Base-by-base conservation (phyloP, 2,329 filamentous ascomycete genomes). In the Talaromyces funiculosus region DNA sequence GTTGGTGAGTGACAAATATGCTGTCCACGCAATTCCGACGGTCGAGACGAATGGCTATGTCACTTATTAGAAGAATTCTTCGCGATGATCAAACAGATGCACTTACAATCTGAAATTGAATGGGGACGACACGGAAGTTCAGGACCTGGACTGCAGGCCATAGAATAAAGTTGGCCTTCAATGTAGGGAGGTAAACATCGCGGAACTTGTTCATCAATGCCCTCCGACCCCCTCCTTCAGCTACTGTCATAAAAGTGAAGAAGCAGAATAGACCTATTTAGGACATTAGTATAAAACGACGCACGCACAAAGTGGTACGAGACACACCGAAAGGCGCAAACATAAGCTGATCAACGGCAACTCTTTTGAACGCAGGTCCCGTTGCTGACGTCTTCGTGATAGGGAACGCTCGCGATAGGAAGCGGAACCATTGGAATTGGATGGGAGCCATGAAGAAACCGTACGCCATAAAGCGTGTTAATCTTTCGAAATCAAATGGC, bases 71-170 rank as follows among this genome's bases (percentile, higher is more conserved):
- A 56, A 59, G 14, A 22, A n/a, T 9, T 38, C 12, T 14, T 42
- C 3, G 14, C 9, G 31, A 24, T 18, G 66, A 57, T 18, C 22
- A 18, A 35, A n/a, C 12, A 3, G 24, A 29, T 59, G 31, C 51
- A 84, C 91, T 82, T 78, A 97, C 92, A 76, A 99, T 89, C 76
- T 99, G 94, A 75, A 94, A 96, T 72, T 96, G 92, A 57, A 97
- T 88, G 14, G 94, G 94, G 81, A 99, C 91, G 67, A 97, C 73
- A 31, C 93, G 85, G 79, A 99, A 99, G 80, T 99, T 99, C 78
- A 99, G 84, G 64, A 97, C 87, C 78, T 99, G 94, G 47, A 99
- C 94, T 5, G 90, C 86, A 24, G 94, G 94, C 94, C 94, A 99
- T 24, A 99, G 84, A 68, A 96, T 81, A 69, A 89, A 99, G 77